Base-by-base conservation (phyloP, 768 basidiomycete species). In the Mycena albidolilacea region DNA sequence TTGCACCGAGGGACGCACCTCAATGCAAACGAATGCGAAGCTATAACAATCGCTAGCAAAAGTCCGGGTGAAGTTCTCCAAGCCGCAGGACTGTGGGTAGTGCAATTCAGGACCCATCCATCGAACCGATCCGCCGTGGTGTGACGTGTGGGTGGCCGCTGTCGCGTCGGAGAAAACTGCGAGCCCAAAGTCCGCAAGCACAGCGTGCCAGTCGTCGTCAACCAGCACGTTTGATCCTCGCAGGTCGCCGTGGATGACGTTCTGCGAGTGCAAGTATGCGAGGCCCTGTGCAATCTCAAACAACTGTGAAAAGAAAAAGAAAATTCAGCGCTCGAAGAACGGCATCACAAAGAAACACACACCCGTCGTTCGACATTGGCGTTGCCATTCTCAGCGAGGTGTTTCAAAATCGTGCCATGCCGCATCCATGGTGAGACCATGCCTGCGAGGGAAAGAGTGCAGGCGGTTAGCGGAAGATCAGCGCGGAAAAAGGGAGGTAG, bases 211-310 rank as follows among this genome's bases (percentile, higher is more conserved):
- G 5, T 71, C 70, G 35, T 80, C 78, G 67, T 80, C 67, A 10
- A 79, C 71, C 10, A 80, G 68, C 12, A 80, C 77, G 59, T 80
- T 80, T 0, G 75, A 75, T 3, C 84, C 86, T 71, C 85, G 86
- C 23, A 88, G 79, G 61, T 88, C 87, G 0, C 87, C 86, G 62
- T 87, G 88, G 15, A 87, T 79, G 37, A 88, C 80, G 9, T 79
- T 75, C 55, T 78, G 72, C 15, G 74, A 75, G 67, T 84, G 84
- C 21, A 85, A 75, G 73, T 84, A 84, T 0, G 71, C 61, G 6
- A 84, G 69, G 1, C 84, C 84, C 19, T 70, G 66, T 1, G 81
- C 81, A 9, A 84, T 77, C 59, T 84, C 84, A 7, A 73, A 76
- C n/a, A 81, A 60, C 84, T 84, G 3, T 30, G 30, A 30, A 38